phyloP scores from a whole-genome alignment of 352 stramenopile genomes.

The Phytopythium mirpurense region DNA sequence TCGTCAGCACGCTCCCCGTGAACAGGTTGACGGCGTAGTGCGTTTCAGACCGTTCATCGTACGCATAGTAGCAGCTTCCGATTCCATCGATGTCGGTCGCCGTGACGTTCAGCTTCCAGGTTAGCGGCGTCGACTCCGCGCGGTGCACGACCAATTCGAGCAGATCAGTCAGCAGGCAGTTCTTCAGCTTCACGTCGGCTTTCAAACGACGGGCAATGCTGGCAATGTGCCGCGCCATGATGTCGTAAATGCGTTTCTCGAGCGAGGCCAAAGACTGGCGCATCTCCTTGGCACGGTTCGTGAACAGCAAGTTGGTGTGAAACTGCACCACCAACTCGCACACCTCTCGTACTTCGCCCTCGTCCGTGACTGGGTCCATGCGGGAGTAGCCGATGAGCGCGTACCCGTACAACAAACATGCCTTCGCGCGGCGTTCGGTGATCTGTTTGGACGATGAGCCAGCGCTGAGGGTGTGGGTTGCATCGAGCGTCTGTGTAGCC shows the following conservation, averaged over 20 bases:
- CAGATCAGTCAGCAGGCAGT: not conserved
- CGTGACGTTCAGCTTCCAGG: not conserved
- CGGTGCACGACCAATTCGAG: conserved; percentile 7
- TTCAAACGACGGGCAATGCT: not conserved
- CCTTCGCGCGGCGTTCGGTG: conserved; percentile 22
- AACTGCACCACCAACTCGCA: conserved; percentile 46
- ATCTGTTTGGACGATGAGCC: not conserved
- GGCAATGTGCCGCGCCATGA: conserved; percentile 26
- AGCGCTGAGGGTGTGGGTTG: no score
- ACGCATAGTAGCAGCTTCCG: conserved; percentile 26
- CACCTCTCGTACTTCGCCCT: conserved; percentile 16
- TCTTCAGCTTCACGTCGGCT: not conserved
- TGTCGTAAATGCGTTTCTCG: conserved; percentile 14
- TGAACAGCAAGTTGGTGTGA: conserved; percentile 16
- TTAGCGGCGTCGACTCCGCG: not conserved
- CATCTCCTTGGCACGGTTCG: not conserved
- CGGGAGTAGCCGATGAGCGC: conserved; percentile 26
- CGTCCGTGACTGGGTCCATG: conserved; percentile 1
- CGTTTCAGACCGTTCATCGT: conserved; percentile 9
- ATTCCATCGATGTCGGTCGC: not conserved
- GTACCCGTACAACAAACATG: conserved; percentile 40
- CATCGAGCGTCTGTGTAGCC: conserved; percentile 8
- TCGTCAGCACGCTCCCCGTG: conserved; percentile 28
- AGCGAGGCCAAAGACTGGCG: conserved; percentile 1
- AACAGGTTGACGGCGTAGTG: conserved; percentile 53